Percentiles rank a stretch among this genome's conserved stretches.
These are phyloP conservation scores for Microcyclosporella mali DNA, from an alignment of 2,329 filamentous ascomycete species.

Conservation along the genomic window DNA sequence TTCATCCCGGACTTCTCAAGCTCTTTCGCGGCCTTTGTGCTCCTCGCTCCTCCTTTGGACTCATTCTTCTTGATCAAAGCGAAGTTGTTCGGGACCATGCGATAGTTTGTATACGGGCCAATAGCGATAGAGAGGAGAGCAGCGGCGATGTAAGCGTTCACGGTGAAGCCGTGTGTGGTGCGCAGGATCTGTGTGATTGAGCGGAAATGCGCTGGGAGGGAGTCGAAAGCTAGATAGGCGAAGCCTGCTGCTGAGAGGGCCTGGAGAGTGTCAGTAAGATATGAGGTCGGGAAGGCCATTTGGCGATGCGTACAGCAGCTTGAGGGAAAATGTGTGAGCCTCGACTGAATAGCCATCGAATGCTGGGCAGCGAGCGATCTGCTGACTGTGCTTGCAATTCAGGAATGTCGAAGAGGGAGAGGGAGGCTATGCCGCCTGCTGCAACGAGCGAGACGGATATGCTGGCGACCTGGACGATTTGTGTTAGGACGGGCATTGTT, in stretches of 20 bases:
- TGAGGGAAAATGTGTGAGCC: constrained; percentile 25
- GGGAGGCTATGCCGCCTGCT: constrained; percentile 21
- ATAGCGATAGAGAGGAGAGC: constrained; percentile 20
- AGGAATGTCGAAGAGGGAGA: constrained; percentile 23
- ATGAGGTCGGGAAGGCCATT: not conserved
- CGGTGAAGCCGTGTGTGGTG: constrained; percentile 14
- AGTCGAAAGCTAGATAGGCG: constrained; percentile 21
- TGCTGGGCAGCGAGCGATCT: constrained; percentile 20
- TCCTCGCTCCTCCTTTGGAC: constrained; percentile 20
- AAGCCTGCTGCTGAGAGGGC: constrained; percentile 19
- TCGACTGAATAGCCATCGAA: constrained; percentile 24
- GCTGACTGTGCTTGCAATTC: constrained; percentile 24
- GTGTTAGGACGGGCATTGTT: no score
- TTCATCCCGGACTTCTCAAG: constrained; percentile 7
- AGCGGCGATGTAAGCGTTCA: constrained; percentile 20
- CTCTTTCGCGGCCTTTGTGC: constrained; percentile 15
- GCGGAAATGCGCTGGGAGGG: constrained; percentile 12
- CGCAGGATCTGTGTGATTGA: constrained; percentile 10
- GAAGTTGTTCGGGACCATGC: constrained; percentile 27
- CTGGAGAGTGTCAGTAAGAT: constrained; percentile 2
- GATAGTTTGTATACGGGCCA: constrained; percentile 17
- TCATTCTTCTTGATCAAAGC: constrained; percentile 26
- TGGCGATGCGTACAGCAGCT: constrained; percentile 13
- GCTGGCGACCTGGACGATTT: constrained; percentile 12
- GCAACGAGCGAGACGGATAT: constrained; percentile 21